Percentiles rank a stretch among this genome's conserved stretches.
These are phyloP conservation scores for Psidium guajava DNA, from an alignment of 345 rosid species.

Conservation along the genomic window DNA sequence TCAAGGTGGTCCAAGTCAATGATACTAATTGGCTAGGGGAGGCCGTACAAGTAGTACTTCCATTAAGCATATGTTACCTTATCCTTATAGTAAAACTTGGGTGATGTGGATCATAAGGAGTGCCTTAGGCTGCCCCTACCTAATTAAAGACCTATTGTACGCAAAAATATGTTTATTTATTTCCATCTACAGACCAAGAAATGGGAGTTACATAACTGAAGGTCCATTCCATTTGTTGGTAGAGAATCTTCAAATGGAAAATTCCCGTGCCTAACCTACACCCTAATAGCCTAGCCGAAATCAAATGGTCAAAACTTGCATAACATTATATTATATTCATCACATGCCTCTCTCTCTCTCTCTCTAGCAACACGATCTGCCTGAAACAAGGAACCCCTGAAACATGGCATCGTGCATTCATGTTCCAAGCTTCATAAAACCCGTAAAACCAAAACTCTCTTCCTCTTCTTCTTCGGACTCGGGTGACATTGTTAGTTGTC, in stretches of 20 bases:
- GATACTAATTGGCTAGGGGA: neutral
- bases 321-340: neutral
- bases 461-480: neutral
- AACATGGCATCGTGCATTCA: neutral
- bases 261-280: neutral
- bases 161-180: neutral
- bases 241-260: neutral
- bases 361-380: neutral
- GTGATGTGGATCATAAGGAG: neutral
- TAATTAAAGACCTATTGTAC: neutral
- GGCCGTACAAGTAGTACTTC: neutral
- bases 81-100: neutral
- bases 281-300: neutral
- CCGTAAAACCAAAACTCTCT: neutral
- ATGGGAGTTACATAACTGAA: neutral
- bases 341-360: neutral
- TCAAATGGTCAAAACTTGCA: neutral
- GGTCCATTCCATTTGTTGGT: neutral
- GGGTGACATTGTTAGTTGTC: neutral
- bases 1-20: neutral
- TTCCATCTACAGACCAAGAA: too few species aligned
- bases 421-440: neutral
- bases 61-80: neutral
- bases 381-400: neutral
- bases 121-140: neutral